Conservation (phyloP, 805 yeast genomes). For the Starmerella vitae region DNA sequence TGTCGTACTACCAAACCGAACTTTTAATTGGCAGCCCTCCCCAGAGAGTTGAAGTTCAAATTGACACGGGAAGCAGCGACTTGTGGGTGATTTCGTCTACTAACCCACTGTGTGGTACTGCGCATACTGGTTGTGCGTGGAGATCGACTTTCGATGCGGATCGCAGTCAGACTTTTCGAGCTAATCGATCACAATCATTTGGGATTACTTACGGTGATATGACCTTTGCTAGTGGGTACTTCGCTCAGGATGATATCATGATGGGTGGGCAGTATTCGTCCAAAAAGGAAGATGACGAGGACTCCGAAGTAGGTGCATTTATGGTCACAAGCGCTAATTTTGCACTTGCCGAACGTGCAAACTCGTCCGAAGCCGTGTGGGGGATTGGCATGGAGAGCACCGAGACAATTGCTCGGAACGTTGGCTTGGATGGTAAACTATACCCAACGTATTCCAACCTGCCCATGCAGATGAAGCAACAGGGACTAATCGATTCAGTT, state of each 20-base stretch:
- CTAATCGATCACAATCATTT: constrained; percentile 15
- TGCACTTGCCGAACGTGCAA: constrained; percentile 59
- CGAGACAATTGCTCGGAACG: constrained; percentile 26
- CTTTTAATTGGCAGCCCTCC: constrained; percentile 42
- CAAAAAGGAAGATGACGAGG: neutral
- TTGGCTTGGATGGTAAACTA: constrained; percentile 9
- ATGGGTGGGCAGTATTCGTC: constrained; percentile 19
- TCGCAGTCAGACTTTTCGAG: constrained; percentile 2
- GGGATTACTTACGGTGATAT: constrained; percentile 31
- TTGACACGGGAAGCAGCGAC: constrained; percentile 71
- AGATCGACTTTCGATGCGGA: constrained; percentile 3
- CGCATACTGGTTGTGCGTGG: constrained; percentile 3
- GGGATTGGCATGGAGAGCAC: constrained; percentile 28
- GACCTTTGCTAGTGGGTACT: constrained; percentile 39
- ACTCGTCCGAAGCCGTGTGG: constrained; percentile 45
- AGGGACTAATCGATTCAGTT: constrained; percentile 31
- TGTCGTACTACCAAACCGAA: constrained; percentile 25
- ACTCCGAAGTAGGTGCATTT: constrained; percentile 9
- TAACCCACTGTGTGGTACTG: constrained; percentile 32
- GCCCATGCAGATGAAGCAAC: constrained; percentile 27
- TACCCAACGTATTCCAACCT: constrained; percentile 24
- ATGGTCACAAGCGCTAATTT: constrained; percentile 42
- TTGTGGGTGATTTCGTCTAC: constrained; percentile 44
- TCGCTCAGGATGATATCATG: constrained; percentile 44
- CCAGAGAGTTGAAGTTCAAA: constrained; percentile 40